A percentile compares a stretch with the other conserved stretches of the same genome.
Evolutionary conservation across 352 stramenopile species (phyloP).

Genomic region (Aphanomyces euteiches): DNA sequence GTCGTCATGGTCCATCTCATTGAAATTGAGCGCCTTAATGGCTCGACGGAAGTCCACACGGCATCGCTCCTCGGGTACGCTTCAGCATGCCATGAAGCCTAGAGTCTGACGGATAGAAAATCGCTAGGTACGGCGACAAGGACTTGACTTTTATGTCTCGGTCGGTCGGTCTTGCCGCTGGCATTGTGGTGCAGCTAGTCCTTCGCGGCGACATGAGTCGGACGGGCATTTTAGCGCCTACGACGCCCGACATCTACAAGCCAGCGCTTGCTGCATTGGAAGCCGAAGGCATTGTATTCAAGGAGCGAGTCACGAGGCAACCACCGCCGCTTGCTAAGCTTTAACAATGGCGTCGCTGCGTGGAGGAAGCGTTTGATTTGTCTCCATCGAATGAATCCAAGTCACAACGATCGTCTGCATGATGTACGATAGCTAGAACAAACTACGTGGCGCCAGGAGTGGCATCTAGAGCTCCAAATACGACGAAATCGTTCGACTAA

Average conservation of each 20-base stretch:
- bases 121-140: constrained; percentile 23
- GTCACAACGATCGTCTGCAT: too few species aligned
- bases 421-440: too few species aligned
- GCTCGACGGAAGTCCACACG: constrained; percentile 43
- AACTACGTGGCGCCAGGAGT: too few species aligned
- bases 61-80: constrained; percentile 61
- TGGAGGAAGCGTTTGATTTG: too few species aligned
- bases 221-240: constrained; percentile 58
- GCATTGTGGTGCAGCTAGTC: constrained; percentile 71
- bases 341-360: not conserved
- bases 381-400: too few species aligned
- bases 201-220: constrained; percentile 46
- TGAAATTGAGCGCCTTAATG: constrained; percentile 41
- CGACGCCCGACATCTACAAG: constrained; percentile 50
- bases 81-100: constrained; percentile 33
- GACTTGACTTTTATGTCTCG: constrained; percentile 77
- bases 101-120: not conserved
- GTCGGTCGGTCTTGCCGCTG: constrained; percentile 81
- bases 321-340: not conserved
- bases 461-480: too few species aligned
- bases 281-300: constrained; percentile 48
- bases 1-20: constrained; percentile 59
- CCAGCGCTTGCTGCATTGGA: constrained; percentile 43
- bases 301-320: not conserved
- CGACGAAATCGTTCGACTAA: too few species aligned